Conservation (phyloP, 345 rosid species). For the Limnanthes douglasii region DNA sequence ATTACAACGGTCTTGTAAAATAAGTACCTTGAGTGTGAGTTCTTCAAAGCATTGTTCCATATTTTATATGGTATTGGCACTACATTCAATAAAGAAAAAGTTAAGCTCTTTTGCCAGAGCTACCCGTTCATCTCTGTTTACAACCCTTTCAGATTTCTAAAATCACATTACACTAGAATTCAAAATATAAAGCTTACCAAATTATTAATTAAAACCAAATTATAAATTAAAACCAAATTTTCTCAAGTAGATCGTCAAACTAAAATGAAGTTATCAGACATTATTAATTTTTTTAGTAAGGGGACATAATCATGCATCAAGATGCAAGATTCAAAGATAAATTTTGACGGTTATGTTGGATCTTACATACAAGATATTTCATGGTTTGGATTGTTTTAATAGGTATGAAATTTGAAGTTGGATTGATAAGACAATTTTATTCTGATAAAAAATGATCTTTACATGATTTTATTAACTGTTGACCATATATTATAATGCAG, state of each 20-base stretch:
- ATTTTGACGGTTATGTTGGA: not conserved
- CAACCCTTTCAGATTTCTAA: slow-evolving; percentile 75
- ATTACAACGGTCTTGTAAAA: not conserved
- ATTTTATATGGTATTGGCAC: slow-evolving; percentile 57
- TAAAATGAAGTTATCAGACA: not conserved
- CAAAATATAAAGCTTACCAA: too few relatives aligned
- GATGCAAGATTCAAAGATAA: not conserved
- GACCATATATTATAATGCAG: too few relatives aligned
- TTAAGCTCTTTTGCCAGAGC: slow-evolving; percentile 55
- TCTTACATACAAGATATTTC: not conserved
- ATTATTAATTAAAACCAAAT: too few relatives aligned
- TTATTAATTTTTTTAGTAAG: not conserved
- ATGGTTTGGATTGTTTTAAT: too few relatives aligned
- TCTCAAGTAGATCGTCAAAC: not conserved
- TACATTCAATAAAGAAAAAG: slow-evolving; percentile 73
- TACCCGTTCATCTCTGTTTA: slow-evolving; percentile 75
- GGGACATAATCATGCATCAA: slow-evolving; percentile 2
- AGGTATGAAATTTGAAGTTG: too few relatives aligned
- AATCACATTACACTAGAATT: too few relatives aligned
- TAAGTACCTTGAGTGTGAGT: slow-evolving; percentile 46
- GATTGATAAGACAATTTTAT: too few relatives aligned
- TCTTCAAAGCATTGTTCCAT: slow-evolving; percentile 65
- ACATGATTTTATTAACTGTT: too few relatives aligned
- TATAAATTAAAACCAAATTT: not conserved
- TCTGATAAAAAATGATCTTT: too few relatives aligned